Base-by-base conservation (phyloP, 176 grass and related monocot genomes). In the Ensete ventricosum region DNA sequence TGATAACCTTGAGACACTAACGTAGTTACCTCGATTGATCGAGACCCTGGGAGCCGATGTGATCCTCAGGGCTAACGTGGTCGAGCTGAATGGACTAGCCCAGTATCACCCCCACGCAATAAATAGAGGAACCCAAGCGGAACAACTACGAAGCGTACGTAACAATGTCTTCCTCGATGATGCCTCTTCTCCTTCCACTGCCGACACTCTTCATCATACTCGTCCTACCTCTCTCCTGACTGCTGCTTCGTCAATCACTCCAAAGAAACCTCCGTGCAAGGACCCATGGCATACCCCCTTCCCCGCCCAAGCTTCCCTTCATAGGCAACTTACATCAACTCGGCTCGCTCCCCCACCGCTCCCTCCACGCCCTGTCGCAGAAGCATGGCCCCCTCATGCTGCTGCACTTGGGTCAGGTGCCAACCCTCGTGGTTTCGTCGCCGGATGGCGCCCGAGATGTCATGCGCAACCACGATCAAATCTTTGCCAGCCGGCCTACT, bases 311-410 rank as follows among this genome's bases (percentile, higher is more conserved):
- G 29, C 16, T 71, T 2, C 68, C 68, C 7, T 9, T 71, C 68
- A 71, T 71, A 12, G 68, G 68, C 34, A 71, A 50, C 68, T 16
- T 71, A 8, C 68, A 71, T 14, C 68, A 71, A 34, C 14, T 71
- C 68, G 68, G 34, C 4, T 3, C 68, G 1, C 68, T 71, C 49
- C 68, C 43, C 1, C 68, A 71, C 43, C 68, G 68, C 68, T 71
- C 68, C 26, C 43, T 71, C 68, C 43, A 9, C 34, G 34, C 3
- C 6, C 16, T 71, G 16, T 50, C 68, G 17, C 5, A 1, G 17
- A 25, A 27, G 14, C 8, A 52, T 27, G 68, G 68, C 7, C 68
- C 68, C 17, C 29, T 71, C 68, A 50, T 71, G 68, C 68, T 71
- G 16, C 16, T 71, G 14, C 68, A 21, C 14, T 10, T 71, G 43